Percentiles rank a stretch among this genome's conserved stretches.
Evolutionary conservation across 1,284 basidiomycete genomes (phyloP).

Genomic region (Boletus semigastroideus): DNA sequence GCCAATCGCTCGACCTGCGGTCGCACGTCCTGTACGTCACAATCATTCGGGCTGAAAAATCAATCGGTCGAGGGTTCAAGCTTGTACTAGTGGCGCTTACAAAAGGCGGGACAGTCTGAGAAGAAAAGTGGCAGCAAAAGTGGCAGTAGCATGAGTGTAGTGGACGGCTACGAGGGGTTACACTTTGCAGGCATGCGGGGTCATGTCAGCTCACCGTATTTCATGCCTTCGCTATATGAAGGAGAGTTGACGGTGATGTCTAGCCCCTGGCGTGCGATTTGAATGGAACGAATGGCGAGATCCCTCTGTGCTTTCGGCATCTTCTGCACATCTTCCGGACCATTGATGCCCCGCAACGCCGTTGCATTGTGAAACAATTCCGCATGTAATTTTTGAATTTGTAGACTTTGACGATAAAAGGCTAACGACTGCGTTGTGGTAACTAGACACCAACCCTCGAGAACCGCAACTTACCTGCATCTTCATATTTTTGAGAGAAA

Average conservation of each 20-base stretch:
- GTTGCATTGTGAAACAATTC: conserved; percentile 81
- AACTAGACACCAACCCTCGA: neutral
- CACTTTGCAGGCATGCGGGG: neutral
- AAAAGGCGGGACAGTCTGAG: conserved; percentile 84
- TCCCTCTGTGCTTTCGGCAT: conserved; percentile 71
- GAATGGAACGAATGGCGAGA: conserved; percentile 69
- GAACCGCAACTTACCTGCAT: conserved; percentile 54
- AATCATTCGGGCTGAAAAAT: conserved; percentile 70
- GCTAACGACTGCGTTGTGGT: conserved; percentile 38
- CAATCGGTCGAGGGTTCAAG: conserved; percentile 1
- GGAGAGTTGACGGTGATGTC: conserved; percentile 76
- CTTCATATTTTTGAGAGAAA: conserved; percentile 79
- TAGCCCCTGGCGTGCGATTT: conserved; percentile 65
- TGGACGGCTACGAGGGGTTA: conserved; percentile 63
- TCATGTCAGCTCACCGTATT: conserved; percentile 61
- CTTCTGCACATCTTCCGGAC: conserved; percentile 72
- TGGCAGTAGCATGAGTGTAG: conserved; percentile 89
- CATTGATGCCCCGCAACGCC: conserved; percentile 71
- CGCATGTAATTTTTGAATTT: conserved; percentile 78
- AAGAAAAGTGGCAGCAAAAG: conserved; percentile 87
- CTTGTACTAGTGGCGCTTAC: conserved; percentile 43
- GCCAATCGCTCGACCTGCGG: conserved; percentile 79
- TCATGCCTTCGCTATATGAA: conserved; percentile 85
- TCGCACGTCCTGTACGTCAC: conserved; percentile 74
- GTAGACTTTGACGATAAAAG: conserved; percentile 80